Evolutionary conservation across 345 rosid species (phyloP).

Genomic region (Xanthoceras sorbifolium): DNA sequence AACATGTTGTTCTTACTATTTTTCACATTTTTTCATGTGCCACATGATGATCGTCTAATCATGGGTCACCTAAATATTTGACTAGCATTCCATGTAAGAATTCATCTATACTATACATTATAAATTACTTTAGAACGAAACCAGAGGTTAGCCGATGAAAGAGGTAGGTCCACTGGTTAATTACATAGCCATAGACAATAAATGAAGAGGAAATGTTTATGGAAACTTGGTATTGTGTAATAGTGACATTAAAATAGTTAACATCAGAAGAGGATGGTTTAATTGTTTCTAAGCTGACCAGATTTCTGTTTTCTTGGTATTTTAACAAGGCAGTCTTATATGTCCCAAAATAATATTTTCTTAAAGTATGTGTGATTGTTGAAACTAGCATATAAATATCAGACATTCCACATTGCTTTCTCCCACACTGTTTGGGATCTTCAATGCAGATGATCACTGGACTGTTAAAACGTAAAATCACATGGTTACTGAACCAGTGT

Average conservation of each 20-base stretch:
- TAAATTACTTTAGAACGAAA: neutral
- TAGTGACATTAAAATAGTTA: neutral
- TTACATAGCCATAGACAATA: neutral
- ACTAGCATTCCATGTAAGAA: neutral
- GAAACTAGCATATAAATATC: slow-evolving; percentile 8
- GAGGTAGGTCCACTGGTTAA: neutral
- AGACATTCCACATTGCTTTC: slow-evolving; percentile 14
- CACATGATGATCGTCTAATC: neutral
- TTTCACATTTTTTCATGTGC: neutral
- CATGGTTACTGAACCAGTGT: slow-evolving; percentile 19
- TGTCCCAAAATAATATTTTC: neutral
- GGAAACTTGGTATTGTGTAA: neutral
- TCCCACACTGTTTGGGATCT: slow-evolving; percentile 30
- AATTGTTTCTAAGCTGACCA: neutral
- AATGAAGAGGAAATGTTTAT: neutral
- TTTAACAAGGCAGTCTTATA: neutral
- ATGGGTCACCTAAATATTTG: neutral
- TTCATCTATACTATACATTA: neutral
- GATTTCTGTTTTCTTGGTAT: neutral
- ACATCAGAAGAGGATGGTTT: neutral
- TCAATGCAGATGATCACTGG: slow-evolving; percentile 35
- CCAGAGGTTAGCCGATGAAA: neutral
- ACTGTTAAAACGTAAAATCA: slow-evolving; percentile 15
- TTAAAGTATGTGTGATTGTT: neutral
- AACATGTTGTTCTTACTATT: neutral